Evolutionary conservation across 2,329 filamentous ascomycete genomes (phyloP).

Genomic region (Ophiostoma perfectum): DNA sequence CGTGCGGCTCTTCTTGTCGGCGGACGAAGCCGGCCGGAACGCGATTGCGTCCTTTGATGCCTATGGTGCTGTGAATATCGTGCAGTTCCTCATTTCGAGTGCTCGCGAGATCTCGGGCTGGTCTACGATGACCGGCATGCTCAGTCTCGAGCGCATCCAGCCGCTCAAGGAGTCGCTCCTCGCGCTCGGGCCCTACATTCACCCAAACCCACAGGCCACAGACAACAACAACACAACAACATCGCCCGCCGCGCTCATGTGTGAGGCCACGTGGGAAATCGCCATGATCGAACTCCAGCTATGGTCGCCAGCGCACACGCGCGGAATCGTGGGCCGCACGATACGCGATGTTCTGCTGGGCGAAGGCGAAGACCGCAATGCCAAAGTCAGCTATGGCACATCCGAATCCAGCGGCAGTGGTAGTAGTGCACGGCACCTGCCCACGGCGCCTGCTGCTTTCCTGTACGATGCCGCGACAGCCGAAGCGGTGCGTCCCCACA

Average conservation of each 20-base stretch:
- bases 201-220: constrained; percentile 4
- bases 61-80: constrained; percentile 40
- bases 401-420: constrained; percentile 12
- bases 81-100: constrained; percentile 39
- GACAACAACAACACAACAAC: constrained; percentile 17
- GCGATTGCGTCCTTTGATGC: constrained; percentile 35
- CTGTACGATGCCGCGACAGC: constrained; percentile 33
- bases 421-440: constrained; percentile 31
- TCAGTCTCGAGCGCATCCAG: constrained; percentile 38
- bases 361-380: background rate
- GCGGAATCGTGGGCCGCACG: constrained; percentile 35
- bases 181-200: constrained; percentile 33
- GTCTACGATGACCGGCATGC: constrained; percentile 40
- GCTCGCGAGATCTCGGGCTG: constrained; percentile 40
- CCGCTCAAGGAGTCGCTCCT: constrained; percentile 35
- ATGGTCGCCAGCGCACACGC: constrained; percentile 39
- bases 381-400: background rate
- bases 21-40: constrained; percentile 28
- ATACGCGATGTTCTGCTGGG: constrained; percentile 33
- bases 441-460: constrained; percentile 31
- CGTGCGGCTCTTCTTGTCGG: constrained; percentile 36
- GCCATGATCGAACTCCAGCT: constrained; percentile 41
- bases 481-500: constrained; percentile 30
- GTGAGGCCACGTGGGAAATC: constrained; percentile 38
- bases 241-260: constrained; percentile 24